Conservation (phyloP, 345 rosid genomes). For the Garcia nutans region DNA sequence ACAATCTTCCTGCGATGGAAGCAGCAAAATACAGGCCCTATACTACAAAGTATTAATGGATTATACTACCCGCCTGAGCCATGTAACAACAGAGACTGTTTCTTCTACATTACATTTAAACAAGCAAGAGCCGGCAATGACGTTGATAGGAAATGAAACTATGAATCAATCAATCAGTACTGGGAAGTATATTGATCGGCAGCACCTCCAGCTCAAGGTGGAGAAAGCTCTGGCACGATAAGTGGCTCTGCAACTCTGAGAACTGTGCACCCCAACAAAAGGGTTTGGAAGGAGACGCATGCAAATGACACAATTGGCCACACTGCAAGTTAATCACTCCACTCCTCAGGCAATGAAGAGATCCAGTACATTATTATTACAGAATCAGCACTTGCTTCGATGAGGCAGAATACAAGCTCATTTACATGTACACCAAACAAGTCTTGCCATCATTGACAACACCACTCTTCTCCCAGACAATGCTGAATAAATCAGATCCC, state of each 20-base stretch:
- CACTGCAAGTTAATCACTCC: constrained; percentile 2
- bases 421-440: constrained; percentile 5
- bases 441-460: neutral
- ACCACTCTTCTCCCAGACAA: neutral
- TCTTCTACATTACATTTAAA: constrained; percentile 1
- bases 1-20: constrained; percentile 7
- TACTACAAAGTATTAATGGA: neutral
- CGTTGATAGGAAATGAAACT: neutral
- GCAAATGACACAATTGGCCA: neutral
- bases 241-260: neutral
- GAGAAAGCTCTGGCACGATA: neutral
- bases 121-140: neutral
- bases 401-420: neutral
- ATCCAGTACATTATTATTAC: neutral
- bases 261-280: neutral
- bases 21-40: neutral
- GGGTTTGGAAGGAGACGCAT: neutral
- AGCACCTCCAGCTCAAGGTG: neutral
- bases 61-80: neutral
- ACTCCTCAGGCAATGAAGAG: neutral
- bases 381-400: neutral
- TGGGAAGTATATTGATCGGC: neutral
- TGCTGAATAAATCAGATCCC: neutral
- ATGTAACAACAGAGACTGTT: neutral
- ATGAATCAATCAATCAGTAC: neutral